Evolutionary conservation across 768 basidiomycete species (phyloP), one percentile per base, ranked within the genome.

Genomic region (Auricularia heimuer): DNA sequence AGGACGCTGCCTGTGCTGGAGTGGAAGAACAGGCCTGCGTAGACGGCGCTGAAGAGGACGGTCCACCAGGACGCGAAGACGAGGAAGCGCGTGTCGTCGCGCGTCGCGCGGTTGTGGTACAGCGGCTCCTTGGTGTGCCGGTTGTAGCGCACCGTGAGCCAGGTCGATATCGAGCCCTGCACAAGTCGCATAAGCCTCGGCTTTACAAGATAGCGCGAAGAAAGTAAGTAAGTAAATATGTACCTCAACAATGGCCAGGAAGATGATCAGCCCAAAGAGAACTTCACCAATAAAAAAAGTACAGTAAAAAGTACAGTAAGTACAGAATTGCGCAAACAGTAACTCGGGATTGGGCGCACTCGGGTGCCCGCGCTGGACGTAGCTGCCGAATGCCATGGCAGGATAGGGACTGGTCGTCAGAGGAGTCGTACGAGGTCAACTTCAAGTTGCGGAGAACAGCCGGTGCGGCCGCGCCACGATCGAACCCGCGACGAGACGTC

Each of bases 61-160:
- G 88, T 91, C 89, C 89, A 92, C 70, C 79, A 78, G 11, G 87
- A 87, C n/a, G 79, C 70, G 78, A 92, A 92, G 39, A 89, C 78
- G 51, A 85, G 76, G 76, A 84, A 90, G 42, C 83, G 80, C 1
- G 87, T 83, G 60, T 87, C 82, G 70, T 87, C 83, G 54, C 83
- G 83, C 67, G 85, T 81, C 37, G 77, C 71, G 11, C 68, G 65
- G 66, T 71, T 81, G 63, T 76, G 77, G 71, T 77, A 82, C 77
- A 54, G 18, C 54, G n/a, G 11, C 11, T 54, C 12, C 39, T 88
- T 80, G 74, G 83, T 78, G 67, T 80, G 77, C 35, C 73, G 64
- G 73, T 86, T 84, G 77, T 83, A 92, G 54, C 76, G 79, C 14
- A 85, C 76, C 7, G 82, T 81, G 54, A 94, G 79, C 84, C 87